phyloP scores from a whole-genome alignment of 768 basidiomycete genomes.

The Phanerochaete sordida region DNA sequence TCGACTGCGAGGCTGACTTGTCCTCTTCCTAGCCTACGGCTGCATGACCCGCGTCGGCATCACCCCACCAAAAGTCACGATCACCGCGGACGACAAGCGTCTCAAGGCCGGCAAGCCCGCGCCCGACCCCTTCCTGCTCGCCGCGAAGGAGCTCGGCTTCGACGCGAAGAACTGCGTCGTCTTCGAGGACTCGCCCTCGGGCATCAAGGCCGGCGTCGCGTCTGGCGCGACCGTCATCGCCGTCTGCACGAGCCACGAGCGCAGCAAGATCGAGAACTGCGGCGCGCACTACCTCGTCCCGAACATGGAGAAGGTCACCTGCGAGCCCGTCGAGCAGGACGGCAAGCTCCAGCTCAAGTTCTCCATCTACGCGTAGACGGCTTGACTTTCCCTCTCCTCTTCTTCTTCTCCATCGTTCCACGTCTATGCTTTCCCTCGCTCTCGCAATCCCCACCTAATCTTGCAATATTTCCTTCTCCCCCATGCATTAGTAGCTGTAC shows the following conservation, averaged over 20 bases:
- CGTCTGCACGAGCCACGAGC: conserved; percentile 69
- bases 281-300: conserved; percentile 56
- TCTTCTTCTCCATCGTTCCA: background rate
- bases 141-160: conserved; percentile 55
- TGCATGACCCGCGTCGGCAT: conserved; percentile 72
- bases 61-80: conserved; percentile 60
- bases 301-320: conserved; percentile 47
- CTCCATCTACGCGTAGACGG: conserved; percentile 26
- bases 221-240: conserved; percentile 73
- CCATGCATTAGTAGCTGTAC: background rate
- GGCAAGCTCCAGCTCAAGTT: conserved; percentile 37
- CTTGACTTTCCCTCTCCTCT: background rate
- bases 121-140: conserved; percentile 62
- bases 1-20: conserved; percentile 11
- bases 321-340: conserved; percentile 37
- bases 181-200: conserved; percentile 69
- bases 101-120: conserved; percentile 64
- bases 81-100: conserved; percentile 75
- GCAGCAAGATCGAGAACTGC: conserved; percentile 48
- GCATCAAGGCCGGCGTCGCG: conserved; percentile 68
- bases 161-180: conserved; percentile 63
- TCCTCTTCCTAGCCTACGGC: conserved; percentile 44
- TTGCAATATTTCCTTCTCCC: background rate
- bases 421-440: background rate
- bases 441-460: background rate